Base-by-base conservation (phyloP, 2,329 filamentous ascomycete species). In the Arthrobotrys musiformis region DNA sequence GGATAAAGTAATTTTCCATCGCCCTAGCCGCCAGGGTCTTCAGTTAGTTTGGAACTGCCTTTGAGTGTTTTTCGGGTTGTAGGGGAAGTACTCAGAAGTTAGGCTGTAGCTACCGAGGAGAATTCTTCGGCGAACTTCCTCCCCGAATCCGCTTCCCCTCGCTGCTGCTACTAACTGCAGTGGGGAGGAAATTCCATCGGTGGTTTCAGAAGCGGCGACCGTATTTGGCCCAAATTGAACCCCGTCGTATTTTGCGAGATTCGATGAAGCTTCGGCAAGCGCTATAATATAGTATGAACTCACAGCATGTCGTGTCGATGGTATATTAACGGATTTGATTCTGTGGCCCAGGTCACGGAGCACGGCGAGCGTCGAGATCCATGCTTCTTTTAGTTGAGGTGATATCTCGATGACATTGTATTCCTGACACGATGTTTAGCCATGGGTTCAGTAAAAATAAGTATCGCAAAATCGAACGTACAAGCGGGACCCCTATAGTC, bases 241-340 rank as follows among this genome's bases (percentile, higher is more conserved):
- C 19, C 95, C 95, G 81, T 99, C 96, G 83, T 97, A 99, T 83
- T 97, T 97, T 70, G 95, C 93, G 1, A 99, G 88, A 81, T 99
- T 99, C 15, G 94, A 98, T 0, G 93, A 93, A 2, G 95, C 95
- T 84, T 99, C 95, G 15, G 95, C 94, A 0, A 95, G 93, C 0
- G 95, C 96, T 69, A 99, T 90, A 70, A 99, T 89, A 83, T 99
- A 99, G 85, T 99, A 99, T 35, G 95, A 92, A 19, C 93, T 92
- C 0, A 99, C 88, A 0, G 95, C 94, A 80, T 92, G 90, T 78
- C 89, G 91, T 0, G 94, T 99, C 0, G 90, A 89, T 0, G 94
- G 94, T 3, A 99, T 86, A 1, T 91, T 93, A 15, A 98, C 88
- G 0, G 92, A 88, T 9, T 93, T 88, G 11, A 98, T 85, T 0